Conservation (phyloP, 495 filamentous ascomycete species). For the Penicillium manginii region DNA sequence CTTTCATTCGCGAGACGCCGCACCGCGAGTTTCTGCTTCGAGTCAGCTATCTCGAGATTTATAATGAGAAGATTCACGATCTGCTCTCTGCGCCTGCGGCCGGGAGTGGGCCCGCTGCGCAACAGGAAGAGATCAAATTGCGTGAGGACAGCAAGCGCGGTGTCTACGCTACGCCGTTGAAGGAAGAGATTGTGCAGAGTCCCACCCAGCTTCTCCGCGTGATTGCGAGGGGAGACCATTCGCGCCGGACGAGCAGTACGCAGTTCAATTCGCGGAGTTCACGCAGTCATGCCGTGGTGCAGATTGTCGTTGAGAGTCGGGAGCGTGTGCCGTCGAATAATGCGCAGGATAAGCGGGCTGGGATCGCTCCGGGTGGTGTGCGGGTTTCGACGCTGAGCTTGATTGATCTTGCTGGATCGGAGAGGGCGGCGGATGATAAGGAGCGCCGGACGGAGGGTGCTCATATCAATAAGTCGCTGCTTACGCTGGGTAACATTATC, state of each 20-base stretch:
- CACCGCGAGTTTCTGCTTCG: constrained; percentile 92
- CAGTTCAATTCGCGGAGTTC: constrained; percentile 97
- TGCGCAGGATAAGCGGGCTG: constrained; percentile 73
- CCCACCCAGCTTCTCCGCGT: constrained; percentile 94
- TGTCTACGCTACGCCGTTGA: constrained; percentile 93
- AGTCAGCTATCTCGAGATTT: constrained; percentile 98
- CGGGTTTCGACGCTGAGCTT: constrained; percentile 92
- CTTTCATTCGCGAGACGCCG: constrained; percentile 95
- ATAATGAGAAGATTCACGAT: constrained; percentile 98
- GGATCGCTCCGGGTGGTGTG: constrained; percentile 84
- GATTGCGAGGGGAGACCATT: constrained; percentile 92
- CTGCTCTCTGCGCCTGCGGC: constrained; percentile 71
- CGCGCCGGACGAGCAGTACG: constrained; percentile 85
- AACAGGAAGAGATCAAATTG: constrained; percentile 91
- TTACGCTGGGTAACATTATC: constrained; percentile 95
- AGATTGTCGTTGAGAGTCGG: constrained; percentile 96
- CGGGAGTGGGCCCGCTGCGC: constrained; percentile 47
- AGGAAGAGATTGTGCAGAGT: constrained; percentile 98
- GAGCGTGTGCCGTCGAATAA: constrained; percentile 69
- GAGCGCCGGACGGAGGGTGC: constrained; percentile 93
- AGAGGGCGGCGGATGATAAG: constrained; percentile 93
- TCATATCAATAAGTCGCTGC: constrained; percentile 96
- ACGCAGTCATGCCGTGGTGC: constrained; percentile 95
- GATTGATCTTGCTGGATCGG: constrained; percentile 95
- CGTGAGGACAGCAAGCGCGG: constrained; percentile 95